Base-by-base conservation (phyloP, 2,329 filamentous ascomycete species). In the Cladophialophora immunda region DNA sequence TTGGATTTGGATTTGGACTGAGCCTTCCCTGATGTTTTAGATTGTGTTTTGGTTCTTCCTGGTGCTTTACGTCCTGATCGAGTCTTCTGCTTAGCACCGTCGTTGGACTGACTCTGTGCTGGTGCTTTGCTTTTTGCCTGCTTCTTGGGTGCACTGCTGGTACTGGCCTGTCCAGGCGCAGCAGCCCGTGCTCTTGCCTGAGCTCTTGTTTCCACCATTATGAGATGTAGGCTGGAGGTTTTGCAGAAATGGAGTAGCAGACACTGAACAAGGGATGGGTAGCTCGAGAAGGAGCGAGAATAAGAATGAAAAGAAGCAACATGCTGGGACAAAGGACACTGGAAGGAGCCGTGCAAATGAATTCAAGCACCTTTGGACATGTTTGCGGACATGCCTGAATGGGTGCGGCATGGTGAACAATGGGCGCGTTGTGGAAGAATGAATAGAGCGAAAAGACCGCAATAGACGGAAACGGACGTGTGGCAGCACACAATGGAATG, bases 391-490 rank as follows among this genome's bases (percentile, higher is more conserved):
- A 52, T 27, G 19, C n/a, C 19, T 25, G 29, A 62, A 54, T 27
- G 54, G 58, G 34, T 53, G 41, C 13, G 30, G 38, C 63, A 65
- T 61, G 25, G 52, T 22, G 22, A 32, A 65, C 56, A 65, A 65
- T 59, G 56, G n/a, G 45, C 45, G 19, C 22, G 4, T 19, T 15
- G 45, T 9, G 4, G 27, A 25, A 13, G 54, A 45, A 45, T 45
- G 25, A 52, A 25, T 9, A 30, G n/a, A 30, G n/a, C 30, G 5
- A 29, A 41, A 53, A 11, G 47, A 29, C 4, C 59, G 15, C 9
- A 53, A 64, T n/a, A n/a, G 57, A 56, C 47, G 50, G n/a, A 65
- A 60, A 56, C 47, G 38, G 62, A 53, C 55, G 53, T 5, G n/a
- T 50, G 36, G 32, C 41, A 3, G 32, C 19, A 27, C 38, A 65